Conservation (phyloP, 1,284 basidiomycete genomes). For the Coniophora puteana region DNA sequence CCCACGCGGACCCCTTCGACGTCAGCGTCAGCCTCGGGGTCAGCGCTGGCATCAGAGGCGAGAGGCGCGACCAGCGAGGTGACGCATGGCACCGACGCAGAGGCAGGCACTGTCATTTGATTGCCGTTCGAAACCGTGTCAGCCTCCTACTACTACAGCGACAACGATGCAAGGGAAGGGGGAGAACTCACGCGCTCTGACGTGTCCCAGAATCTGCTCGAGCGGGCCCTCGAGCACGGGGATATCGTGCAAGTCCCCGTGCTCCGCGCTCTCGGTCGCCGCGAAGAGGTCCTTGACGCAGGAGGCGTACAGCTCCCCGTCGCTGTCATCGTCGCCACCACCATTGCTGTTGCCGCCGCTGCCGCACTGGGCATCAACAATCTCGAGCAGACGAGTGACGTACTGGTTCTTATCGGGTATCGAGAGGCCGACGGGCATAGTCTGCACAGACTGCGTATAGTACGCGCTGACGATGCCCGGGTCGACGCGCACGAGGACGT, state of each 20-base stretch:
- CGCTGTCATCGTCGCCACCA: no score
- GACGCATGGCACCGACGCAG: constrained; percentile 46
- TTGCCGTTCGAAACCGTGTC: constrained; percentile 8
- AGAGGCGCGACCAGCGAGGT: constrained; percentile 48
- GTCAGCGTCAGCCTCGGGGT: constrained; percentile 41
- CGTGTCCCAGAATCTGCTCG: constrained; percentile 45
- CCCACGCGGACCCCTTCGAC: constrained; percentile 38
- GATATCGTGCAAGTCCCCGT: constrained; percentile 25
- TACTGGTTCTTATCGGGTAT: constrained; percentile 33
- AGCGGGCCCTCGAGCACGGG: constrained; percentile 52
- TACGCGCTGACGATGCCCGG: constrained; percentile 51
- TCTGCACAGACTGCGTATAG: constrained; percentile 42
- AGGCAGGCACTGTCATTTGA: constrained; percentile 31
- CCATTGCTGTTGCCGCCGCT: no score
- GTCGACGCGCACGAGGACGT: constrained; percentile 53
- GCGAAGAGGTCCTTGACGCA: constrained; percentile 45
- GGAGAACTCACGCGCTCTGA: constrained; percentile 42
- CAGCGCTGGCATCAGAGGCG: no score
- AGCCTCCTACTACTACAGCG: constrained; percentile 9
- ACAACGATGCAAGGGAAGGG: constrained; percentile 1
- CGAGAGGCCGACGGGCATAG: constrained; percentile 30
- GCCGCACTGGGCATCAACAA: constrained; percentile 44
- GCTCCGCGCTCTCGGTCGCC: constrained; percentile 34
- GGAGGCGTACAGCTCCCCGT: constrained; percentile 58
- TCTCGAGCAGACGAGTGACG: constrained; percentile 51